Evolutionary conservation across 768 basidiomycete species (phyloP), one percentile per base, ranked within the genome.

Genomic region (Lactarius deliciosus): DNA sequence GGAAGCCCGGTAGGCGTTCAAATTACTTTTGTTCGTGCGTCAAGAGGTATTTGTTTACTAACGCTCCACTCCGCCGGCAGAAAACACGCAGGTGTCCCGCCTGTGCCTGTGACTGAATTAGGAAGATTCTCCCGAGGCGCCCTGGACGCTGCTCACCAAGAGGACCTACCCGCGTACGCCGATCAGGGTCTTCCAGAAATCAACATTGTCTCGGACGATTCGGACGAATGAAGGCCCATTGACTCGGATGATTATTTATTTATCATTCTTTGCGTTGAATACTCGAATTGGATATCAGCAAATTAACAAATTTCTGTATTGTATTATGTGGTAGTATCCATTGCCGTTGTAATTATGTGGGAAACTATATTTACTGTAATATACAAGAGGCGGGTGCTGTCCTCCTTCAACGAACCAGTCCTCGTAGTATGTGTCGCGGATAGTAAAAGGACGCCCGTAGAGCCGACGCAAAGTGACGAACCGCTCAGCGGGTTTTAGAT

Each of bases 1-100:
- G 38, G 16, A 54, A 16, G 59, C 64, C 0, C 50, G 59, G 50
- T 65, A 45, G 15, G 40, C 20, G 18, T 57, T 34, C 32, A 53
- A 15, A 5, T 50, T 47, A 1, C 56, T 54, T 54, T 54, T 18
- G 3, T 34, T 8, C 5, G 15, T 0, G 38, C 25, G 25, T n/a
- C 36, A 18, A 15, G 25, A 18, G 25, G 20, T 36, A 50, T 13
- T n/a, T 15, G 13, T 6, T 64, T 40, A 22, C 56, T 64, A 22
- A 58, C 30, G 25, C 30, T 13, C 28, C 0, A 22, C 28, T 28
- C 0, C 8, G 6, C 16, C 4, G 4, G 10, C 10, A 58, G 45
- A 50, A 30, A 38, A 30, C 57, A 64, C 22, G 56, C 63, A 1
- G 57, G 63, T 38, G 56, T 38, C 18, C 36, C 45, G 0, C 36